Conservation (phyloP, 2,329 filamentous ascomycete genomes). For the Anthostomella pinea region DNA sequence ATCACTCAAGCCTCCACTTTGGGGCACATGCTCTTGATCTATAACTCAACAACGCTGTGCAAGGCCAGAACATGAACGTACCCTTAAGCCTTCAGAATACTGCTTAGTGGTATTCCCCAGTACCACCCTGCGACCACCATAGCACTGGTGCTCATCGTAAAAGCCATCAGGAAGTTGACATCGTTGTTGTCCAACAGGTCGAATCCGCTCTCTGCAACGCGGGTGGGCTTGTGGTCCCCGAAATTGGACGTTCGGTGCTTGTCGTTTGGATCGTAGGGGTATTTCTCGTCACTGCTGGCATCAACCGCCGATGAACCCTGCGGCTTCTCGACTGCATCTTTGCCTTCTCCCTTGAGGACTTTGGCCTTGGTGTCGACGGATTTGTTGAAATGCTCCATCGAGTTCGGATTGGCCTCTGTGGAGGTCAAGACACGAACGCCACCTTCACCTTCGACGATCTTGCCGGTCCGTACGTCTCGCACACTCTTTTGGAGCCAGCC, state of each 20-base stretch:
- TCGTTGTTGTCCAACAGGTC: slow-evolving; percentile 91
- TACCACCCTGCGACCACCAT: slow-evolving; percentile 65
- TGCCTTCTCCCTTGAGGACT: slow-evolving; percentile 42
- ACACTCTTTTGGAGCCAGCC: slow-evolving; percentile 84
- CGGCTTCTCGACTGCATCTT: slow-evolving; percentile 41
- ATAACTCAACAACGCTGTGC: too few species aligned
- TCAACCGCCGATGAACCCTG: slow-evolving; percentile 32
- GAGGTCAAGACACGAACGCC: slow-evolving; percentile 58
- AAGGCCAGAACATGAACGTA: too few species aligned
- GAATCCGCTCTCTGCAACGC: slow-evolving; percentile 62
- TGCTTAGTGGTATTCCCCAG: slow-evolving; percentile 54
- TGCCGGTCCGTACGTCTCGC: slow-evolving; percentile 76
- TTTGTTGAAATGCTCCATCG: slow-evolving; percentile 31
- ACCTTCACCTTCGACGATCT: slow-evolving; percentile 83
- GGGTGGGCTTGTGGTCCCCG: slow-evolving; percentile 56
- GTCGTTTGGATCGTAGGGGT: slow-evolving; percentile 48
- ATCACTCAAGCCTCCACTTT: too few species aligned
- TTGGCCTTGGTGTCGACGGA: slow-evolving; percentile 40
- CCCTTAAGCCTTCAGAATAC: slow-evolving; percentile 35
- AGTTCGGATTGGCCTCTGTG: slow-evolving; percentile 23
- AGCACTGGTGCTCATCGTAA: slow-evolving; percentile 72
- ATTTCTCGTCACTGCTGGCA: slow-evolving; percentile 34
- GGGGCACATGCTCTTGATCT: too few species aligned
- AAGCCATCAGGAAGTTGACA: slow-evolving; percentile 91
- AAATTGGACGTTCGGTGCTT: slow-evolving; percentile 52